These are phyloP conservation scores for Chrysoporthe austroafricana DNA, from an alignment of 2,329 filamentous ascomycete species.

Conservation along the genomic window DNA sequence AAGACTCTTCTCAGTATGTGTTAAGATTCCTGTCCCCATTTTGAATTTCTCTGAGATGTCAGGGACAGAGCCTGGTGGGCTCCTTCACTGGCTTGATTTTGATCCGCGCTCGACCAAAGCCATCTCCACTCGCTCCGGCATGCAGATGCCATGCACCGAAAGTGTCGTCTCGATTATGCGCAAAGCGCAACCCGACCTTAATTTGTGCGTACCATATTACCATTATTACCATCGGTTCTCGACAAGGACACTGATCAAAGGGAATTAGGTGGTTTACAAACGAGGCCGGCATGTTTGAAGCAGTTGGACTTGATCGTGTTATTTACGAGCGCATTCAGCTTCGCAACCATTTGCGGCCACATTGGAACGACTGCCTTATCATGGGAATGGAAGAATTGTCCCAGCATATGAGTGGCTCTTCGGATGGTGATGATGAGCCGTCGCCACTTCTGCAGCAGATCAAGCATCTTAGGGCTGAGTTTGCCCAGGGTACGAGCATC, in stretches of 20 bases:
- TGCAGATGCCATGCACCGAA: conserved; percentile 11
- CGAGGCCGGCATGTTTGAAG: background rate
- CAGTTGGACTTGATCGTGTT: conserved; percentile 1
- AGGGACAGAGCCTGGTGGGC: background rate
- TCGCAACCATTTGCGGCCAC: conserved; percentile 5
- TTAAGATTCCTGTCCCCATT: background rate
- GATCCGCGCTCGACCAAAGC: conserved; percentile 9
- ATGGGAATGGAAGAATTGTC: conserved; percentile 11
- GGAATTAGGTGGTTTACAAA: conserved; percentile 1
- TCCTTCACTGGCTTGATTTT: conserved; percentile 9
- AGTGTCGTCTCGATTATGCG: conserved; percentile 8
- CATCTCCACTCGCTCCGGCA: conserved; percentile 7
- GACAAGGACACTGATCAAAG: conserved; percentile 5
- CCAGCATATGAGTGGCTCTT: background rate
- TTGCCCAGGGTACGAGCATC: conserved; percentile 5
- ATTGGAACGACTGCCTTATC: conserved; percentile 5
- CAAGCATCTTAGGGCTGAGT: conserved; percentile 1
- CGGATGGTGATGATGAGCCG: background rate
- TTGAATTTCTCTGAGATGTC: conserved; percentile 1
- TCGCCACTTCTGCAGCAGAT: conserved; percentile 3
- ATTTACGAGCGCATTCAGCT: conserved; percentile 8
- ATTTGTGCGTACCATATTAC: conserved; percentile 7
- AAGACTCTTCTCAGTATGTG: conserved; percentile 11
- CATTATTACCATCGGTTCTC: background rate
- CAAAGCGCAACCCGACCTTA: conserved; percentile 9